A percentile compares a stretch with the other conserved stretches of the same genome.
Evolutionary conservation across 176 grass and related monocot genomes (phyloP).

Genomic region (Oryza coarctata): DNA sequence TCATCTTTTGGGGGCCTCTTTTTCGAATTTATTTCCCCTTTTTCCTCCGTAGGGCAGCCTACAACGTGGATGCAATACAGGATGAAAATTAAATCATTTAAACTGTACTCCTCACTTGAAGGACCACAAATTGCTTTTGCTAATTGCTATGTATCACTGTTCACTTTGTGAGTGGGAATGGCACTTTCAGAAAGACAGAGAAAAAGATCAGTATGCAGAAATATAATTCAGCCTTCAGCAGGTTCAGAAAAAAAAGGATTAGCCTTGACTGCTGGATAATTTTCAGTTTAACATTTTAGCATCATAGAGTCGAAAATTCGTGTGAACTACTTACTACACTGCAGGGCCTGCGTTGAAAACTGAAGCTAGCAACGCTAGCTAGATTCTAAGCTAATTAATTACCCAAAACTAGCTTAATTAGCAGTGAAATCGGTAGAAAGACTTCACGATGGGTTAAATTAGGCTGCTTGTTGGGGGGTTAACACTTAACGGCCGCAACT

Average conservation of each 20-base stretch:
- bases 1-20: slow-evolving; percentile 7
- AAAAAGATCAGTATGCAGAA: background rate
- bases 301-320: background rate
- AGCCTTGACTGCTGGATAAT: background rate
- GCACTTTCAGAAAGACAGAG: slow-evolving; percentile 26
- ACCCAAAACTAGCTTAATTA: slow-evolving; percentile 10
- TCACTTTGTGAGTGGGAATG: slow-evolving; percentile 52
- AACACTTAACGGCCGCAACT: slow-evolving; percentile 58
- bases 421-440: slow-evolving; percentile 18
- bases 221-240: background rate
- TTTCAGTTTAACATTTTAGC: background rate
- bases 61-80: slow-evolving; percentile 28
- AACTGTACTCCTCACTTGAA: slow-evolving; percentile 44
- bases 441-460: slow-evolving; percentile 23
- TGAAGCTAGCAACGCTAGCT: background rate
- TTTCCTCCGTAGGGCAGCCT: slow-evolving; percentile 20
- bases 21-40: background rate
- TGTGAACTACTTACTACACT: background rate
- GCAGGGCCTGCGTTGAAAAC: slow-evolving; percentile 5
- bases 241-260: no score
- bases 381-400: slow-evolving; percentile 15
- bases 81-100: background rate
- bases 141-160: slow-evolving; percentile 9
- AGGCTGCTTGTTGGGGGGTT: slow-evolving; percentile 6
- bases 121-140: slow-evolving; percentile 40